These are phyloP conservation scores for Farysia itapuensis DNA, from an alignment of 1,284 basidiomycete genomes.

Conservation along the genomic window DNA sequence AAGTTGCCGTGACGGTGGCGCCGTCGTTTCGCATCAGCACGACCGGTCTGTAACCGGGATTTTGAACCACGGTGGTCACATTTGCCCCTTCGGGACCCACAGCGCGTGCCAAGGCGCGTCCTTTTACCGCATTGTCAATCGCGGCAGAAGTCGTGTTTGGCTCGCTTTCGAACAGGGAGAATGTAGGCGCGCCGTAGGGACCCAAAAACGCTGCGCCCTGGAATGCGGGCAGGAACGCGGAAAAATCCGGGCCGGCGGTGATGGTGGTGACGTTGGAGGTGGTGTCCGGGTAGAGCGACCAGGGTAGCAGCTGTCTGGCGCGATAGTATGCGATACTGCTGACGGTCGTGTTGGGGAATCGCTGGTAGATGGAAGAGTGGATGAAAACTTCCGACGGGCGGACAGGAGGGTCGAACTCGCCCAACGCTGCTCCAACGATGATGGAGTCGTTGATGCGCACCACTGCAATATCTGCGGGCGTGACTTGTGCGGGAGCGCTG, in stretches of 20 bases:
- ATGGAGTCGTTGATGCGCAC: slow-evolving; percentile 30
- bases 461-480: slow-evolving; percentile 29
- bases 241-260: too few relatives aligned
- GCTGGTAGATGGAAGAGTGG: slow-evolving; percentile 29
- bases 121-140: slow-evolving; percentile 24
- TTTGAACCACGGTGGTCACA: slow-evolving; percentile 5
- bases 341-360: slow-evolving; percentile 27
- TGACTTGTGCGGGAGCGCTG: slow-evolving; percentile 9
- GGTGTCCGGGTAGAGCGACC: slow-evolving; percentile 10
- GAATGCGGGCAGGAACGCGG: slow-evolving; percentile 13
- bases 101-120: slow-evolving; percentile 8
- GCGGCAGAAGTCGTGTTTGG: slow-evolving; percentile 5
- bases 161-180: slow-evolving; percentile 13
- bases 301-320: slow-evolving; percentile 24
- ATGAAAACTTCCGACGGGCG: slow-evolving; percentile 28
- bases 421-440: slow-evolving; percentile 19
- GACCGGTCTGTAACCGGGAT: slow-evolving; percentile 20
- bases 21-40: slow-evolving; percentile 39
- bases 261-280: slow-evolving; percentile 8
- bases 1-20: slow-evolving; percentile 16
- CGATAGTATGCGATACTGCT: slow-evolving; percentile 28
- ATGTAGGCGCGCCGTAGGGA: slow-evolving; percentile 16
- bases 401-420: slow-evolving; percentile 7
- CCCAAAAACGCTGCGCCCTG: slow-evolving; percentile 22
- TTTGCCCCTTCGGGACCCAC: slow-evolving; percentile 8